Evolutionary conservation across 768 basidiomycete species (phyloP).

Genomic region (Agaricus blazei): DNA sequence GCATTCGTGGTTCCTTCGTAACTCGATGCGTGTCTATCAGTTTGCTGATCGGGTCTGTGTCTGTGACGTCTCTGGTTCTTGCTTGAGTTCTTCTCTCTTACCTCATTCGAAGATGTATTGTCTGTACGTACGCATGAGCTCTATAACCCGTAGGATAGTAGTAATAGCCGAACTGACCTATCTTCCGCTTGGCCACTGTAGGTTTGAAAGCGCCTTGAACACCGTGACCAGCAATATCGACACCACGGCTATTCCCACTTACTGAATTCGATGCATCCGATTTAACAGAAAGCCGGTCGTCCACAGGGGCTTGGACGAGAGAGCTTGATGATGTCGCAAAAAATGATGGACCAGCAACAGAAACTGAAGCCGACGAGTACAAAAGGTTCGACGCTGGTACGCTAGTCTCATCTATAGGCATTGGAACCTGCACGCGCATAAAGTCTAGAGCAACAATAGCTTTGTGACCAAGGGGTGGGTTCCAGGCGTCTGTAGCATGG

Average conservation of each 20-base stretch:
- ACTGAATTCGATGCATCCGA: neutral
- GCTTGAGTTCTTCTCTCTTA: neutral
- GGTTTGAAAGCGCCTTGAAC: neutral
- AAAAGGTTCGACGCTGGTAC: neutral
- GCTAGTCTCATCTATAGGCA: conserved; percentile 3
- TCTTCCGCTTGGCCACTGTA: neutral
- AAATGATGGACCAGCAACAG: neutral
- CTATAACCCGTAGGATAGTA: neutral
- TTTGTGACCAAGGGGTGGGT: conserved; percentile 22
- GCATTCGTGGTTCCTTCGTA: neutral
- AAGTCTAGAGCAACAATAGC: conserved; percentile 58
- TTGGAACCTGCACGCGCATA: conserved; percentile 39
- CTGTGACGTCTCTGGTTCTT: neutral
- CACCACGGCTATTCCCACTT: neutral
- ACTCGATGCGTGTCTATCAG: neutral
- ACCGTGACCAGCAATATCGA: neutral
- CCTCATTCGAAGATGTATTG: neutral
- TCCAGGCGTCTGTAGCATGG: conserved; percentile 62
- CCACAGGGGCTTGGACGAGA: neutral
- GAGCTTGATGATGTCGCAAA: neutral
- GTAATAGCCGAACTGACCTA: conserved; percentile 7
- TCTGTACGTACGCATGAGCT: conserved; percentile 3
- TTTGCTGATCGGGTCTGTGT: neutral
- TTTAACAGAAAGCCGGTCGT: neutral
- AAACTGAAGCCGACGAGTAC: neutral